A percentile compares a stretch with the other conserved stretches of the same genome.
These are phyloP conservation scores for Papiliotrema nemorosa DNA, from an alignment of 1,284 basidiomycete species.

Conservation along the genomic window DNA sequence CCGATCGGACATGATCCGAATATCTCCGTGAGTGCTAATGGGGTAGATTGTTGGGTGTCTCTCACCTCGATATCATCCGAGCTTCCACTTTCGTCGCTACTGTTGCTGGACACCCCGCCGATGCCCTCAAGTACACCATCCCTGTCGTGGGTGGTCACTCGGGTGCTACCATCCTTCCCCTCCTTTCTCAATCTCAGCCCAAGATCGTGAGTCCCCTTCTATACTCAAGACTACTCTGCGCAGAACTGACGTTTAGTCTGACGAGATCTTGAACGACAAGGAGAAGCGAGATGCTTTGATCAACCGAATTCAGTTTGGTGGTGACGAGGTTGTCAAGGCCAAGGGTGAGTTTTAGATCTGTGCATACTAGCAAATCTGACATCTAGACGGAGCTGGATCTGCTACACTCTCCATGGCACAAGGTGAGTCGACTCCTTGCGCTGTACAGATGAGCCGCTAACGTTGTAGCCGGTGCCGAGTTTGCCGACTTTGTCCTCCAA, in stretches of 20 bases:
- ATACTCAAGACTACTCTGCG: not conserved
- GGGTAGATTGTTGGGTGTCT: slow-evolving; percentile 67
- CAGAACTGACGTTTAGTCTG: slow-evolving; percentile 18
- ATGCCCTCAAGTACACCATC: slow-evolving; percentile 62
- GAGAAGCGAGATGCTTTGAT: slow-evolving; percentile 62
- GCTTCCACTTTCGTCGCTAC: slow-evolving; percentile 85
- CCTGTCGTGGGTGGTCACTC: slow-evolving; percentile 96
- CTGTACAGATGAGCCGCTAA: not conserved
- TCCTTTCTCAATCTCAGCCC: slow-evolving; percentile 73
- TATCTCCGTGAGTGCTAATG: not conserved
- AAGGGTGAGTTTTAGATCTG: slow-evolving; percentile 30
- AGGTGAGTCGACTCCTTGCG: slow-evolving; percentile 35
- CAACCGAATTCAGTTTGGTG: slow-evolving; percentile 85
- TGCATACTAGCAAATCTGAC: slow-evolving; percentile 55
- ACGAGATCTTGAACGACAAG: slow-evolving; percentile 56
- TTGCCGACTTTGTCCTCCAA: slow-evolving; percentile 74
- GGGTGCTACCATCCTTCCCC: slow-evolving; percentile 90
- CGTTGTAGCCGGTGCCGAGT: slow-evolving; percentile 70
- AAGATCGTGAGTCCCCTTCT: slow-evolving; percentile 29
- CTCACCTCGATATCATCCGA: slow-evolving; percentile 95
- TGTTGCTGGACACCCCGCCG: slow-evolving; percentile 64
- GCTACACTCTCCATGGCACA: slow-evolving; percentile 95
- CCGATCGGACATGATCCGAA: not conserved
- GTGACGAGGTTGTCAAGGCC: slow-evolving; percentile 65
- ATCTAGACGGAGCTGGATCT: slow-evolving; percentile 82